These are phyloP conservation scores for Cercospora sojina DNA, from an alignment of 2,329 filamentous ascomycete genomes.

Conservation along the genomic window DNA sequence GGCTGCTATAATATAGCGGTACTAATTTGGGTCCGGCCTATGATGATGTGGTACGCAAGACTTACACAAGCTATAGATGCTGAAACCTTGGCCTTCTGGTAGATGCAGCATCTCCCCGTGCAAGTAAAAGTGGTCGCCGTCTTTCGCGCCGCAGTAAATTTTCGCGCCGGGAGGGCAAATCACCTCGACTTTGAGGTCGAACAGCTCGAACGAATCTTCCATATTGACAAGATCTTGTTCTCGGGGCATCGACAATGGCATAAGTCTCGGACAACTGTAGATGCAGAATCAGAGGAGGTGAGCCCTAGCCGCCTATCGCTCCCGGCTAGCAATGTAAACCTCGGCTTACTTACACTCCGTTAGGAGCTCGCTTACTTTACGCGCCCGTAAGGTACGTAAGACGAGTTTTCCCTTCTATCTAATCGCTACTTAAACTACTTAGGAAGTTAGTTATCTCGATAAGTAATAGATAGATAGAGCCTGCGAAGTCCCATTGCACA, in stretches of 20 bases:
- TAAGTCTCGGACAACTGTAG: not conserved
- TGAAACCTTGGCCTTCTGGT: slow-evolving; percentile 26
- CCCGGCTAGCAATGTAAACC: too few relatives aligned
- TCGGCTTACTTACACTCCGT: too few relatives aligned
- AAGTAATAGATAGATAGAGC: too few relatives aligned
- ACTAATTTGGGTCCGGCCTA: not conserved
- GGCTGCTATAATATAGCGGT: slow-evolving; percentile 19
- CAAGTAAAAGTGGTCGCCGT: slow-evolving; percentile 26
- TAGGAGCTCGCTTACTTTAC: too few relatives aligned
- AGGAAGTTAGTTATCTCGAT: too few relatives aligned
- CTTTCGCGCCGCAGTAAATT: slow-evolving; percentile 28
- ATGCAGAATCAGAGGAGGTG: not conserved
- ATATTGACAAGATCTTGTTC: not conserved
- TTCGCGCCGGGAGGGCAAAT: slow-evolving; percentile 23
- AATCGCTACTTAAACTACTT: too few relatives aligned
- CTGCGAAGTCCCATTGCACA: too few relatives aligned
- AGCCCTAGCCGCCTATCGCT: not conserved
- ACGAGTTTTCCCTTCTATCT: too few relatives aligned
- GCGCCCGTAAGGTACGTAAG: too few relatives aligned
- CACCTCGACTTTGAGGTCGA: slow-evolving; percentile 27
- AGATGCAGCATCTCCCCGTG: slow-evolving; percentile 29
- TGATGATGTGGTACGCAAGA: not conserved
- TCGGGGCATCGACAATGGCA: not conserved
- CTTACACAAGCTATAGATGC: slow-evolving; percentile 29
- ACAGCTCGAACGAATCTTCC: slow-evolving; percentile 22